Evolutionary conservation across 768 basidiomycete species (phyloP), one percentile per base, ranked within the genome.

Genomic region (Gloeostereum incarnatum): DNA sequence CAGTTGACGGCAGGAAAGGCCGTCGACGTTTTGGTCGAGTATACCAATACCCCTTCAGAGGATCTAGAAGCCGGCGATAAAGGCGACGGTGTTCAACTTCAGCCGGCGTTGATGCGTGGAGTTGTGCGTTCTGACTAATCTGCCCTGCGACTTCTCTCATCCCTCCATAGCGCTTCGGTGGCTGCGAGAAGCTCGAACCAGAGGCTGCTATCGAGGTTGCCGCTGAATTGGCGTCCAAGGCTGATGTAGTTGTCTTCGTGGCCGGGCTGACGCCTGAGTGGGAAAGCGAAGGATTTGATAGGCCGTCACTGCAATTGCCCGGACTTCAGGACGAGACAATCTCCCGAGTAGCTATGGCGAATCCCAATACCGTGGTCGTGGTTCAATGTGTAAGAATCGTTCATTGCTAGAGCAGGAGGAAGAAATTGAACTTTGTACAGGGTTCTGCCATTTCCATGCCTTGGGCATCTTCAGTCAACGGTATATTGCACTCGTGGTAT

Each of bases 241-340:
- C 62, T 13, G 79, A 82, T 52, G 66, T 66, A 29, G 81, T 75
- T 33, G 56, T 79, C 46, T 62, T 74, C 46, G 62, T 81, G 42
- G 72, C 59, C 8, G 81, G 82, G 4, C 61, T 82, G 16, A 75
- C 74, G 21, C 72, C 74, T 0, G 78, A 86, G 56, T 84, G 78
- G 76, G 81, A 86, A 58, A 75, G 73, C 43, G 83, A 85, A 56
- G 79, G 80, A 6, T 83, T 80, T 47, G 83, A 86, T 47, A 61
- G 83, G 24, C 73, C 73, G 9, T 66, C 71, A 1, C 59, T 86
- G 18, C 56, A 66, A 32, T 61, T 83, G 49, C 81, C 81, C 31
- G 72, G 74, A 4, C 52, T 59, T 10, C 73, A 76, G 45, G 69
- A 83, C 50, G 74, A 81, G 51, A 56, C 79, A 5, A 75, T 82